A percentile compares a stretch with the other conserved stretches of the same genome.
phyloP scores from a whole-genome alignment of 768 basidiomycete genomes.

The Hypholoma sublateritium region DNA sequence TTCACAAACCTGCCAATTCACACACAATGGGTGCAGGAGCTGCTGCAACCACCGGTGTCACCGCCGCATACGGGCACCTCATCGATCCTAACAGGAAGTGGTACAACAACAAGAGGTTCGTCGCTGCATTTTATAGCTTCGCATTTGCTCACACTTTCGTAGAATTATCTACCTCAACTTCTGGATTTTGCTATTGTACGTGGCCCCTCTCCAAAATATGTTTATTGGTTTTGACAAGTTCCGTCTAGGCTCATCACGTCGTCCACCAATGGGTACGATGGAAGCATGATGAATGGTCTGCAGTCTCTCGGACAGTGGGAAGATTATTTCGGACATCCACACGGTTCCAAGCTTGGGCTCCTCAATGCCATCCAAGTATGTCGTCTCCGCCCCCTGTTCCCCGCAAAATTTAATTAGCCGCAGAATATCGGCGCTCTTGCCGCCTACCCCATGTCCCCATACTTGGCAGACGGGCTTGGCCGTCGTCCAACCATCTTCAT shows the following conservation, averaged over 20 bases:
- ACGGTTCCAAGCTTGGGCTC: slow-evolving; percentile 58
- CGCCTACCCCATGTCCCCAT: slow-evolving; percentile 70
- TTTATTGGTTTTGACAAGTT: background rate
- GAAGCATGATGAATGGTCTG: slow-evolving; percentile 80
- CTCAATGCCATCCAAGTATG: slow-evolving; percentile 74
- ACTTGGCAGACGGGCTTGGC: slow-evolving; percentile 70
- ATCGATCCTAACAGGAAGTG: slow-evolving; percentile 68
- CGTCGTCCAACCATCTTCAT: slow-evolving; percentile 65
- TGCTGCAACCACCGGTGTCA: slow-evolving; percentile 31
- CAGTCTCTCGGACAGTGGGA: slow-evolving; percentile 69
- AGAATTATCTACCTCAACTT: slow-evolving; percentile 53
- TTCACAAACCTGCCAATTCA: slow-evolving; percentile 16
- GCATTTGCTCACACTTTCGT: background rate
- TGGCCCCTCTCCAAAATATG: background rate
- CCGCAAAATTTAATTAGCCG: background rate
- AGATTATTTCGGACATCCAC: slow-evolving; percentile 57
- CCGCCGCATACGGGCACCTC: slow-evolving; percentile 48
- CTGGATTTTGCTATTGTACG: slow-evolving; percentile 70
- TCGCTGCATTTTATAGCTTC: background rate
- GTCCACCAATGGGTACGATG: slow-evolving; percentile 75
- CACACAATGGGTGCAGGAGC: slow-evolving; percentile 57
- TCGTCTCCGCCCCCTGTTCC: slow-evolving; percentile 2
- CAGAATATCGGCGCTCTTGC: slow-evolving; percentile 72
- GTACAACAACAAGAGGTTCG: slow-evolving; percentile 77
- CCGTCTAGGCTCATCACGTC: slow-evolving; percentile 64